phyloP scores from a whole-genome alignment of 495 filamentous ascomycete genomes.

The Ramalina peruviana region DNA sequence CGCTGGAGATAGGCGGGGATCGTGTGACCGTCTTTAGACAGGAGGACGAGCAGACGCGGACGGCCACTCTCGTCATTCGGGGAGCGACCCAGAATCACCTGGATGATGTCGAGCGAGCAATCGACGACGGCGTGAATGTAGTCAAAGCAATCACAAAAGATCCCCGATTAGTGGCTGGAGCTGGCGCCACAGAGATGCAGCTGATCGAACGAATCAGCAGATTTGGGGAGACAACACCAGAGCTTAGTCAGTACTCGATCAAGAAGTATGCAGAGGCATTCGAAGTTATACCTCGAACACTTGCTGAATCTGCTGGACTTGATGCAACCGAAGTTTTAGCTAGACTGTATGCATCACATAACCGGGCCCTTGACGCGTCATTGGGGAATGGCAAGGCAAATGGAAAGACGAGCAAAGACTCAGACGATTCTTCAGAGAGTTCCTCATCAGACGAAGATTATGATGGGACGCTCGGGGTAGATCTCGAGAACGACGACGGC shows the following conservation, averaged over 20 bases:
- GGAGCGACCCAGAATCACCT: slow-evolving; percentile 97
- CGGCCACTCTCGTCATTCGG: slow-evolving; percentile 86
- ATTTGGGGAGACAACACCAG: slow-evolving; percentile 80
- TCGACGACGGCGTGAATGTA: slow-evolving; percentile 97
- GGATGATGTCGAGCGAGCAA: slow-evolving; percentile 91
- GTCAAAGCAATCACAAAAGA: slow-evolving; percentile 97
- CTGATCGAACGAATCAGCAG: slow-evolving; percentile 81
- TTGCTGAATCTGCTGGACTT: slow-evolving; percentile 87
- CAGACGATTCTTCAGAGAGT: slow-evolving; percentile 22
- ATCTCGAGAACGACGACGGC: slow-evolving; percentile 73
- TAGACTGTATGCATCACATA: slow-evolving; percentile 81
- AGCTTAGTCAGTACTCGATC: slow-evolving; percentile 86
- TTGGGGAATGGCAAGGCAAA: slow-evolving; percentile 6
- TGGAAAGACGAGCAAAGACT: slow-evolving; percentile 13
- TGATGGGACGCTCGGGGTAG: slow-evolving; percentile 81
- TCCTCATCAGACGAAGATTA: slow-evolving; percentile 43
- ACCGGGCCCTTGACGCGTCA: slow-evolving; percentile 38
- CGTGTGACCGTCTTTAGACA: slow-evolving; percentile 97
- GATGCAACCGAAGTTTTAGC: slow-evolving; percentile 93
- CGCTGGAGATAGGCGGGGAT: slow-evolving; percentile 94
- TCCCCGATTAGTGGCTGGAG: slow-evolving; percentile 78
- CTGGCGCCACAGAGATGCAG: slow-evolving; percentile 92
- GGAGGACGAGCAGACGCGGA: slow-evolving; percentile 82
- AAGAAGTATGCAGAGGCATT: slow-evolving; percentile 96
- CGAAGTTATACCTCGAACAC: slow-evolving; percentile 83